Percentiles rank a stretch among this genome's conserved stretches.
Evolutionary conservation across 1,284 basidiomycete genomes (phyloP).

Genomic region (Pholiota adiposa): DNA sequence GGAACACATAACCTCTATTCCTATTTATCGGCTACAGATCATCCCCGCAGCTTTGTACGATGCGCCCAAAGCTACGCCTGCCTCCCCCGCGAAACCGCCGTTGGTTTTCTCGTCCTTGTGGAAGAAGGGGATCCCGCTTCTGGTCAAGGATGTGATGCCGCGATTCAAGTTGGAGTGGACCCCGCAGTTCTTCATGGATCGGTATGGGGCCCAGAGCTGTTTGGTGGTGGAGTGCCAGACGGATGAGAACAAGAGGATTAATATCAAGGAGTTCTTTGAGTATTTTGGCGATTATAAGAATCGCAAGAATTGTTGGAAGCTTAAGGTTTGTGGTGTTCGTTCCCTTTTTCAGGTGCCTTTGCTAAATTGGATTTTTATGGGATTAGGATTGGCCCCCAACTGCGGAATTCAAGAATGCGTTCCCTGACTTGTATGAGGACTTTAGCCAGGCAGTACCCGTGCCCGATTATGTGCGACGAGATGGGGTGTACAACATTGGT

Average conservation of each 20-base stretch:
- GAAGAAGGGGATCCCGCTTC: conserved; percentile 74
- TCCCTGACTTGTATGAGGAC: conserved; percentile 89
- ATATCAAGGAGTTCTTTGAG: conserved; percentile 83
- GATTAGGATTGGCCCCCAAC: conserved; percentile 89
- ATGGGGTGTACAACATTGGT: conserved; percentile 88
- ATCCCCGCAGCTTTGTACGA: conserved; percentile 27
- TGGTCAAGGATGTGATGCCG: conserved; percentile 67
- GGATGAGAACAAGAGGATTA: conserved; percentile 63
- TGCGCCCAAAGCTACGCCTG: conserved; percentile 1
- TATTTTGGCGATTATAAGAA: conserved; percentile 73
- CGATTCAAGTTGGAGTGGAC: conserved; percentile 78
- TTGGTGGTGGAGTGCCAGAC: conserved; percentile 82
- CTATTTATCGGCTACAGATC: conserved; percentile 20
- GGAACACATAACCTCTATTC: conserved; percentile 19
- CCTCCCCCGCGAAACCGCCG: conserved; percentile 20
- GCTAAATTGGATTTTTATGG: conserved; percentile 12
- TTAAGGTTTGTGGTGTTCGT: conserved; percentile 53
- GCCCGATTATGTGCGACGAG: conserved; percentile 86
- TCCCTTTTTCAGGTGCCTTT: not conserved
- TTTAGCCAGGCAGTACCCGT: conserved; percentile 85
- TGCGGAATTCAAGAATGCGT: conserved; percentile 80
- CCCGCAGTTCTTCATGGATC: conserved; percentile 78
- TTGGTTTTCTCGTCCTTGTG: conserved; percentile 50
- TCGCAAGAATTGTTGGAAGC: conserved; percentile 70
- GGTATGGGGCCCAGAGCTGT: conserved; percentile 71